A percentile compares a stretch with the other conserved stretches of the same genome.
Conservation (phyloP, 805 yeast genomes). For the Ogataea paradorogensis region DNA sequence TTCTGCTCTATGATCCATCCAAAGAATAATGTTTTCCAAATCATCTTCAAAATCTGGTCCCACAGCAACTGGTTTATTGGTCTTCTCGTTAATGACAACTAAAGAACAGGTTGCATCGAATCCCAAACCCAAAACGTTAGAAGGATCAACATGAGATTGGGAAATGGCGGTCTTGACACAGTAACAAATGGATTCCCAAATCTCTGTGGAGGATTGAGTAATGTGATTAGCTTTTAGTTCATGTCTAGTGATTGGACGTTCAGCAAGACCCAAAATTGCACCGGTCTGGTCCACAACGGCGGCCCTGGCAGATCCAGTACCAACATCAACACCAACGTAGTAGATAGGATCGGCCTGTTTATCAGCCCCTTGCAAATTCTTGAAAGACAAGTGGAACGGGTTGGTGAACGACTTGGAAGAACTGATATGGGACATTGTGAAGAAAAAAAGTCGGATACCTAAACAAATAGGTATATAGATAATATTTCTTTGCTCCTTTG, state of each 20-base stretch:
- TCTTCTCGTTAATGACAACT: slow-evolving; percentile 67
- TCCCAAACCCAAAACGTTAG: slow-evolving; percentile 78
- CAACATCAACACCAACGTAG: slow-evolving; percentile 50
- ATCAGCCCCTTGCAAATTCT: slow-evolving; percentile 23
- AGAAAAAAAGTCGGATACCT: neutral
- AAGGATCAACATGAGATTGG: slow-evolving; percentile 70
- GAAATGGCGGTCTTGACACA: slow-evolving; percentile 74
- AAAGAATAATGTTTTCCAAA: slow-evolving; percentile 79
- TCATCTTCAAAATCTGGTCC: slow-evolving; percentile 83
- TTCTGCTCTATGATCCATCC: slow-evolving; percentile 98
- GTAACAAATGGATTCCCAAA: slow-evolving; percentile 84
- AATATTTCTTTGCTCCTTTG: slow-evolving; percentile 1
- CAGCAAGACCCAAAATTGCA: slow-evolving; percentile 72
- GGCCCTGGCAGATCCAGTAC: slow-evolving; percentile 98
- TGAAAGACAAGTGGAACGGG: slow-evolving; percentile 35
- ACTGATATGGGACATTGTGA: slow-evolving; percentile 15
- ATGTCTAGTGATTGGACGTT: slow-evolving; percentile 74
- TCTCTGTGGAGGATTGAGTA: slow-evolving; percentile 86
- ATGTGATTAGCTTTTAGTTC: slow-evolving; percentile 70
- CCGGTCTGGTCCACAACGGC: slow-evolving; percentile 85
- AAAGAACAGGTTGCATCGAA: slow-evolving; percentile 97
- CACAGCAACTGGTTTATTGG: slow-evolving; percentile 74
- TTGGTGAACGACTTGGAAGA: slow-evolving; percentile 30
- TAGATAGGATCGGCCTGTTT: slow-evolving; percentile 29
- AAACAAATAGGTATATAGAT: neutral